Conservation (phyloP, 1,139 yeast genomes). For the Candida mesenterica region DNA sequence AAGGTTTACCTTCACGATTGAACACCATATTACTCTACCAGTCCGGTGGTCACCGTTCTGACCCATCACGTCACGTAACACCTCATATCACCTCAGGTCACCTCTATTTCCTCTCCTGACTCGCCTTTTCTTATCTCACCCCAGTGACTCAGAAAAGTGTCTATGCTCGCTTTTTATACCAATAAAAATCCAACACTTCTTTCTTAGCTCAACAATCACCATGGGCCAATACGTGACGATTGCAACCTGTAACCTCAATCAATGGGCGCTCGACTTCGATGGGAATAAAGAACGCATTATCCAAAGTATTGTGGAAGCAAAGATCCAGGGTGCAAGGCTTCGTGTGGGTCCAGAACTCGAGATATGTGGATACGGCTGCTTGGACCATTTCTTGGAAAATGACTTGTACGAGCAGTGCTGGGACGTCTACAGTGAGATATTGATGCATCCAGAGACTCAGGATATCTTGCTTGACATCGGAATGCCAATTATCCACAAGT, state of each 20-base stretch:
- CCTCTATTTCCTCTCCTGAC: too few species aligned
- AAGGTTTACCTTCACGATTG: too few species aligned
- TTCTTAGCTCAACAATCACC: background rate
- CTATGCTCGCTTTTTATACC: too few species aligned
- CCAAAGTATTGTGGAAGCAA: conserved; percentile 76
- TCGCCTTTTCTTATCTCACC: too few species aligned
- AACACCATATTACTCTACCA: too few species aligned
- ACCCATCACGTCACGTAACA: too few species aligned
- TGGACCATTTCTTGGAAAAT: conserved; percentile 91
- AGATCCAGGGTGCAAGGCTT: conserved; percentile 68
- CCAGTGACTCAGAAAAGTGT: too few species aligned
- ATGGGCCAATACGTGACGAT: conserved; percentile 61
- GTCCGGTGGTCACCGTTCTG: too few species aligned
- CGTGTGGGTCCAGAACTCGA: conserved; percentile 98
- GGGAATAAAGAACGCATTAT: conserved; percentile 92
- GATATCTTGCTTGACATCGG: conserved; percentile 89
- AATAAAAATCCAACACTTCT: too few species aligned
- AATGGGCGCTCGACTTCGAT: conserved; percentile 98
- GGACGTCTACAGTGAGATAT: conserved; percentile 86
- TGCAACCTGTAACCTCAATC: conserved; percentile 76
- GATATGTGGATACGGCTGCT: conserved; percentile 90
- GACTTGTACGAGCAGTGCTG: conserved; percentile 89
- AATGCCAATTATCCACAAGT: conserved; percentile 86
- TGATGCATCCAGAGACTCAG: conserved; percentile 61
- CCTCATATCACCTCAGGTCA: too few species aligned